These are phyloP conservation scores for Suzukiozyma palmioleophila DNA, from an alignment of 1,139 yeast genomes.

Conservation along the genomic window DNA sequence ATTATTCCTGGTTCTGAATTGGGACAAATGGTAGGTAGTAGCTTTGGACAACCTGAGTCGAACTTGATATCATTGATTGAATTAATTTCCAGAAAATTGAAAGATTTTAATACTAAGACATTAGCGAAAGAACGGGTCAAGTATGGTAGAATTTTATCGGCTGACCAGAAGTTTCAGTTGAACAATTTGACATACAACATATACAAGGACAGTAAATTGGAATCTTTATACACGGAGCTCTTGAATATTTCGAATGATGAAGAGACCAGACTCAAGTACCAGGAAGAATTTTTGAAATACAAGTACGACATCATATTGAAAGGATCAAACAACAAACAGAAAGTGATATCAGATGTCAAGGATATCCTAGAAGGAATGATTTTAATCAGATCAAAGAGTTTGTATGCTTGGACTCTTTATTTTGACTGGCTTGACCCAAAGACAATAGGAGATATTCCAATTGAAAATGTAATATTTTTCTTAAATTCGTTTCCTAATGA, in stretches of 20 bases:
- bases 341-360: conserved; percentile 39
- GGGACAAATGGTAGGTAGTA: conserved; percentile 51
- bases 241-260: conserved; percentile 66
- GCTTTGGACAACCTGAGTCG: conserved; percentile 46
- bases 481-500: conserved; percentile 54
- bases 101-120: conserved; percentile 22
- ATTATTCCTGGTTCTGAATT: conserved; percentile 63
- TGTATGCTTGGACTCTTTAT: conserved; percentile 68
- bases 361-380: conserved; percentile 72
- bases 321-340: conserved; percentile 35
- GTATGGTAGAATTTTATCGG: conserved; percentile 29
- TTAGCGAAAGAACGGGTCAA: conserved; percentile 36
- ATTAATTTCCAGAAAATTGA: conserved; percentile 40
- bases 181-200: conserved; percentile 48
- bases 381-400: conserved; percentile 54
- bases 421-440: conserved; percentile 72
- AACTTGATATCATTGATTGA: conserved; percentile 50
- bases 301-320: conserved; percentile 46
- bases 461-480: conserved; percentile 43
- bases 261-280: conserved; percentile 50
- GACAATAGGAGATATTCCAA: conserved; percentile 46
- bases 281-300: conserved; percentile 56
- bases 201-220: conserved; percentile 47
- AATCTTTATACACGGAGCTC: conserved; percentile 49
- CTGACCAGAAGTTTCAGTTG: conserved; percentile 28